Evolutionary conservation across 1,284 basidiomycete genomes (phyloP).

Genomic region (Bondarzewia mesenterica): DNA sequence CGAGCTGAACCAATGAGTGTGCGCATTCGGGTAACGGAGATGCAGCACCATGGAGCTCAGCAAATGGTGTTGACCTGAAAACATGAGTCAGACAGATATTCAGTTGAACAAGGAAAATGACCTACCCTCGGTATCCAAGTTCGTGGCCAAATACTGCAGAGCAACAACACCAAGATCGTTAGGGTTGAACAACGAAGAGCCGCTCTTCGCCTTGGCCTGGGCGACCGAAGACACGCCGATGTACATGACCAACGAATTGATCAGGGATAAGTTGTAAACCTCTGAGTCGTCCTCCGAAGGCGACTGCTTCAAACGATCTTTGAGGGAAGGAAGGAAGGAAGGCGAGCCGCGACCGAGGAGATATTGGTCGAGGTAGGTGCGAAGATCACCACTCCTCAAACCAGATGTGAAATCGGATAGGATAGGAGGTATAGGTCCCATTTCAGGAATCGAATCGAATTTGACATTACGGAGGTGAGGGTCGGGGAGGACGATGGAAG

Average conservation of each 20-base stretch:
- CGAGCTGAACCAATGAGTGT: slow-evolving; percentile 93
- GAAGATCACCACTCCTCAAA: slow-evolving; percentile 74
- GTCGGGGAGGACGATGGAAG: slow-evolving; percentile 79
- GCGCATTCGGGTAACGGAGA: slow-evolving; percentile 93
- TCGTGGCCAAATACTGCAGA: slow-evolving; percentile 73
- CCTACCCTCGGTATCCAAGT: slow-evolving; percentile 86
- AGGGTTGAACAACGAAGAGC: slow-evolving; percentile 70
- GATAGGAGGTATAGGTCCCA: slow-evolving; percentile 85
- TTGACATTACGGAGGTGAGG: slow-evolving; percentile 72
- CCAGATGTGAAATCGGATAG: slow-evolving; percentile 84
- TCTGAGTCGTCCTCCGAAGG: slow-evolving; percentile 46
- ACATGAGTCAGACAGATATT: slow-evolving; percentile 4
- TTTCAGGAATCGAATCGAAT: slow-evolving; percentile 74
- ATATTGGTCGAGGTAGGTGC: slow-evolving; percentile 74
- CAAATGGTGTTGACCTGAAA: slow-evolving; percentile 84
- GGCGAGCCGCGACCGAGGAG: slow-evolving; percentile 63
- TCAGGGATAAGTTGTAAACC: slow-evolving; percentile 80
- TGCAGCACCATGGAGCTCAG: slow-evolving; percentile 88
- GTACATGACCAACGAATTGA: slow-evolving; percentile 94
- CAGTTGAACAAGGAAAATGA: background rate
- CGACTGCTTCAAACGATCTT: slow-evolving; percentile 66
- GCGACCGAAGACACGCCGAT: slow-evolving; percentile 86
- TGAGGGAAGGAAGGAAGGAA: slow-evolving; percentile 72
- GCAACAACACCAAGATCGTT: slow-evolving; percentile 79
- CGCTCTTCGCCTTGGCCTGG: slow-evolving; percentile 75